Evolutionary conservation across 2,329 filamentous ascomycete species (phyloP), one percentile per base, ranked within the genome.

Genomic region (Xylariaceae sp.): DNA sequence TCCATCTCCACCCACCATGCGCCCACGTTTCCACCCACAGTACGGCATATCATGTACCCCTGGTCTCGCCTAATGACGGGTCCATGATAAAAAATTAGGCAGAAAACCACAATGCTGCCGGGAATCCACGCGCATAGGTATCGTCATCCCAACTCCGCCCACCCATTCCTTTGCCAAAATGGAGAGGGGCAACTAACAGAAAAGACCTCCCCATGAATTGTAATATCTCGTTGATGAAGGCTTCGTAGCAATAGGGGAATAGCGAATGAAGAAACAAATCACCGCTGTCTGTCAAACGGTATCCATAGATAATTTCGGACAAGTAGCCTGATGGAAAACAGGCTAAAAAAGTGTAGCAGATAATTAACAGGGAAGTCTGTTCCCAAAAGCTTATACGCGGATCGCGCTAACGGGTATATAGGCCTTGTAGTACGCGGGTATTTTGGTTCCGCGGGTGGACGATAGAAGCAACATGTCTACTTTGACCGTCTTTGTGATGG

Each of bases 231-330:
- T 42, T 29, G 30, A 49, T 19, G 19, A 36, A n/a, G 39, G 13
- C 16, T 29, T 39, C 3, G 22, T 49, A 47, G 54, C 43, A 41
- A 45, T 32, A 19, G 32, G 39, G 32, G 54, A 54, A 54, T 47
- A 37, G 48, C 41, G 10, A 49, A 36, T 30, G 18, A 39, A 19
- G 5, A 22, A 47, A 41, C 30, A 43, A 45, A 54, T 41, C 44
- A 46, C 10, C 22, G 49, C 41, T 61, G 54, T 60, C 41, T 61
- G 54, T 60, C 60, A 63, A 63, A 64, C 57, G 60, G 63, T 65
- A 66, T 65, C 65, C 63, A 63, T 65, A 51, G 57, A 54, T 52
- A 57, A 57, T 52, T 30, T 51, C 49, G 60, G 45, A 48, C 29
- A 21, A 45, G 43, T n/a, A 44, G 41, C 36, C 26, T 10, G 32